Conservation (phyloP, 306 rosid genomes). For the Acacia melanoxylon region DNA sequence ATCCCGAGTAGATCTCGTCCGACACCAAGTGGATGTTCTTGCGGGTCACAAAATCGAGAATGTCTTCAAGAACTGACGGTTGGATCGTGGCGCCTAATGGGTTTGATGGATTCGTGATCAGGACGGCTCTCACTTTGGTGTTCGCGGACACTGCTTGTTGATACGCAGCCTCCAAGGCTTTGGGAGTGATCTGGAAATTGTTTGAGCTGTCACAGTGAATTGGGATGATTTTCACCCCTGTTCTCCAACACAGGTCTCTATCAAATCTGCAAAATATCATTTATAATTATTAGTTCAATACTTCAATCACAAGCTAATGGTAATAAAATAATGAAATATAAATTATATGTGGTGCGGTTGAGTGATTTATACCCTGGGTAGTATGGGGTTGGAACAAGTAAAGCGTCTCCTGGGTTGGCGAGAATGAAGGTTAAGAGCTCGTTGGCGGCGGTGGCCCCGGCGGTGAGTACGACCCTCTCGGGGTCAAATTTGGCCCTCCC, state of each 20-base stretch:
- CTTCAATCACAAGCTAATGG: not conserved
- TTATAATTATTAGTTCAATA: not conserved
- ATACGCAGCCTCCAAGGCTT: slow-evolving; percentile 74
- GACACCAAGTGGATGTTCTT: slow-evolving; percentile 93
- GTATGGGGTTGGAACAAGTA: slow-evolving; percentile 91
- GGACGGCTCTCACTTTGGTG: slow-evolving; percentile 60
- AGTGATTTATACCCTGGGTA: slow-evolving; percentile 72
- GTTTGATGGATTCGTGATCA: slow-evolving; percentile 90
- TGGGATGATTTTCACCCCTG: slow-evolving; percentile 82
- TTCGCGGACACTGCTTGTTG: slow-evolving; percentile 51
- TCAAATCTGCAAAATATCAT: slow-evolving; percentile 63
- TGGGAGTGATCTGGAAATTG: slow-evolving; percentile 71
- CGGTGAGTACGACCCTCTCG: slow-evolving; percentile 75
- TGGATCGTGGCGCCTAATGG: slow-evolving; percentile 78
- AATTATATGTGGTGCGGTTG: not conserved
- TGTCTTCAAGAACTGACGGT: slow-evolving; percentile 52
- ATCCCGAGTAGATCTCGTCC: slow-evolving; percentile 95
- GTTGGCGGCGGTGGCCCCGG: slow-evolving; percentile 97
- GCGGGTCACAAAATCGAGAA: slow-evolving; percentile 60
- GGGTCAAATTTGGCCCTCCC: slow-evolving; percentile 72
- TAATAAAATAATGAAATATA: not conserved
- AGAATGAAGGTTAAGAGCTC: slow-evolving; percentile 87
- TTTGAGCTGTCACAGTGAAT: slow-evolving; percentile 81
- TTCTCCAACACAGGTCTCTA: slow-evolving; percentile 95
- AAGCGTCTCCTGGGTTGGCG: slow-evolving; percentile 87